These are phyloP conservation scores for Fusarium praegraminearum DNA, from an alignment of 2,329 filamentous ascomycete species.

Conservation along the genomic window DNA sequence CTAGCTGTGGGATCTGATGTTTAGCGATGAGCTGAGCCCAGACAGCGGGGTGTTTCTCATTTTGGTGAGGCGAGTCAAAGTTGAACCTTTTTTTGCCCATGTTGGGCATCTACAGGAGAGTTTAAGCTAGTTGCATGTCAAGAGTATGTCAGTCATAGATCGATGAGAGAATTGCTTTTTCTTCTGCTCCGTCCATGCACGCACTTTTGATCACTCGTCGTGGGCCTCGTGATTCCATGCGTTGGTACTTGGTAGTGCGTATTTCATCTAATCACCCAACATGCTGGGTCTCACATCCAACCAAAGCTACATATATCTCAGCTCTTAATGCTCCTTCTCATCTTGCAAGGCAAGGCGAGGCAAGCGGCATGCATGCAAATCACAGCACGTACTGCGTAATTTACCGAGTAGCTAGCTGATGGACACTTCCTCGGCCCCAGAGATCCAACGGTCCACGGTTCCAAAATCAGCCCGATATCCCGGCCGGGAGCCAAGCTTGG, in stretches of 20 bases:
- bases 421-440: conserved; percentile 9
- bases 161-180: neutral
- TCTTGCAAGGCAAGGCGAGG: neutral
- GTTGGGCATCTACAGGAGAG: neutral
- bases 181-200: neutral
- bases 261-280: neutral
- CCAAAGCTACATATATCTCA: conserved; percentile 22
- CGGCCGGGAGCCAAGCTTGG: neutral
- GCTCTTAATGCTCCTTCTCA: conserved; percentile 23
- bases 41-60: neutral
- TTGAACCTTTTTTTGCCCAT: neutral
- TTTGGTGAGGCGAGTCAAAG: conserved; percentile 7
- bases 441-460: conserved; percentile 6
- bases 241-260: neutral
- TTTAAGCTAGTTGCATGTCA: neutral
- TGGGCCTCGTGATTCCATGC: neutral
- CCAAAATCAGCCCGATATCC: conserved; percentile 13
- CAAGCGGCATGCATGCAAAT: neutral
- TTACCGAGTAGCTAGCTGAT: neutral
- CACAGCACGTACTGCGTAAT: neutral
- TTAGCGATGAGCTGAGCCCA: conserved; percentile 17
- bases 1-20: neutral
- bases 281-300: neutral
- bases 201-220: neutral
- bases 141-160: neutral